Percentiles rank a stretch among this genome's conserved stretches.
Evolutionary conservation across 2,329 filamentous ascomycete species (phyloP).

Genomic region (Phialemoniopsis sp.): DNA sequence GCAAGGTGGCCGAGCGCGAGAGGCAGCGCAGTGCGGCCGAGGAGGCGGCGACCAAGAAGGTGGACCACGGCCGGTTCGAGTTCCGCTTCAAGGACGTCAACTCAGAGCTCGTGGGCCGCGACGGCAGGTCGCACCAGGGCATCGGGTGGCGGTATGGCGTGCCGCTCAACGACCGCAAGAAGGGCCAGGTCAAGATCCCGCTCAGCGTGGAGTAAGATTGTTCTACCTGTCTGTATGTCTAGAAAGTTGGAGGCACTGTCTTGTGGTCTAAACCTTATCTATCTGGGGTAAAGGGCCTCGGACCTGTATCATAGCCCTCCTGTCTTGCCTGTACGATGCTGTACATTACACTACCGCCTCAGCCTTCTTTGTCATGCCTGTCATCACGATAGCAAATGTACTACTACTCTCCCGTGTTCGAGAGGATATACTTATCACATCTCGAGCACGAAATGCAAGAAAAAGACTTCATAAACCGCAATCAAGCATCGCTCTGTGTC

Average conservation of each 20-base stretch:
- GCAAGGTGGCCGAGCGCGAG: conserved; percentile 32
- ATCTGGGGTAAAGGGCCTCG: neutral
- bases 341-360: too few species aligned
- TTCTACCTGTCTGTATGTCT: neutral
- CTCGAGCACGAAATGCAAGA: too few species aligned
- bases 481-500: too few species aligned
- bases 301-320: neutral
- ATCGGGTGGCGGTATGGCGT: conserved; percentile 62
- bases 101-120: conserved; percentile 49
- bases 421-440: too few species aligned
- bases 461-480: too few species aligned
- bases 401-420: too few species aligned
- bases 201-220: conserved; percentile 53
- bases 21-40: conserved; percentile 26
- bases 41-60: conserved; percentile 37
- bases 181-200: conserved; percentile 64
- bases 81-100: conserved; percentile 60
- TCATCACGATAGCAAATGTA: too few species aligned
- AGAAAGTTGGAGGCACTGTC: neutral
- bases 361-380: too few species aligned
- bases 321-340: too few species aligned
- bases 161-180: conserved; percentile 58
- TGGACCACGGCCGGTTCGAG: conserved; percentile 45
- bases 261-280: neutral
- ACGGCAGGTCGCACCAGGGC: conserved; percentile 45